Evolutionary conservation across 345 rosid species (phyloP).

Genomic region (Rhizophora apiculata): DNA sequence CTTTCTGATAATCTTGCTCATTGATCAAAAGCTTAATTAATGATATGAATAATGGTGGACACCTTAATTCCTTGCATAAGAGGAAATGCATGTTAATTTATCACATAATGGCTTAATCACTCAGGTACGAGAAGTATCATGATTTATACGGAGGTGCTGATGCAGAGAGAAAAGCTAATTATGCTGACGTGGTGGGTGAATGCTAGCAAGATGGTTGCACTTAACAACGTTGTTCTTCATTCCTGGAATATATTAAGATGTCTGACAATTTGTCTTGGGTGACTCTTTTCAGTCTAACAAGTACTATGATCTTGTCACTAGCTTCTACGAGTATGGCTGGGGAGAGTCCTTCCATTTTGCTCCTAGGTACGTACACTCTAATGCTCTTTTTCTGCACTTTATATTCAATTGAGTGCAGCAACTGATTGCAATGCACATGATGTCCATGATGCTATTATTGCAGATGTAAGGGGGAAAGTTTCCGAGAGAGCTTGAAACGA

Average conservation of each 20-base stretch:
- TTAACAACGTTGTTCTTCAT: not conserved
- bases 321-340: slow-evolving; percentile 98
- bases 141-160: slow-evolving; percentile 55
- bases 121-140: slow-evolving; percentile 90
- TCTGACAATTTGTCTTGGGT: not conserved
- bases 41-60: too few relatives aligned
- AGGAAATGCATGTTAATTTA: not conserved
- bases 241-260: not conserved
- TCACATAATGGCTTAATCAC: not conserved
- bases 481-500: slow-evolving; percentile 78
- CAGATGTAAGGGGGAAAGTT: slow-evolving; percentile 82
- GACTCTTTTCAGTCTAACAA: slow-evolving; percentile 63
- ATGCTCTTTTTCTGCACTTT: not conserved
- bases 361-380: slow-evolving; percentile 44
- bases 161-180: slow-evolving; percentile 74
- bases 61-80: not conserved
- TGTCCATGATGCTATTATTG: slow-evolving; percentile 1
- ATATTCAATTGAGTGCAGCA: not conserved
- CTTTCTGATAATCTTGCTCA: not conserved
- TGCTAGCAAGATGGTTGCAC: slow-evolving; percentile 28
- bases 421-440: not conserved
- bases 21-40: not conserved
- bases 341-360: slow-evolving; percentile 99
- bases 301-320: slow-evolving; percentile 92
- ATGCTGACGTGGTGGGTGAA: slow-evolving; percentile 69